A percentile compares a stretch with the other conserved stretches of the same genome.
Conservation (phyloP, 306 rosid species). For the Cicer pinnatifidum region DNA sequence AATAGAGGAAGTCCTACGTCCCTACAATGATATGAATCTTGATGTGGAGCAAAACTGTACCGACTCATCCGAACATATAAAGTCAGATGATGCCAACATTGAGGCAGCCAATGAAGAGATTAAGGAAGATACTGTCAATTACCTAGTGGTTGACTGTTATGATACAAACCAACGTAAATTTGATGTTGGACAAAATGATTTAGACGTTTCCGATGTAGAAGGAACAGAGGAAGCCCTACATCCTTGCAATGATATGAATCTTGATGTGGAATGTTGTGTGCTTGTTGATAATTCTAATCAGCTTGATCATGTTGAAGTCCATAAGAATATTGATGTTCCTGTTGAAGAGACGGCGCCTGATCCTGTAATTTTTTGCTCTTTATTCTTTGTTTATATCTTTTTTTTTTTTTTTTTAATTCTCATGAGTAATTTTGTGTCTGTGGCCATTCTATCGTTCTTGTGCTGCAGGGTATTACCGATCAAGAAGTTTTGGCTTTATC, state of each 20-base stretch:
- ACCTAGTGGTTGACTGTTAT: conserved; percentile 37
- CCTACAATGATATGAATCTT: conserved; percentile 22
- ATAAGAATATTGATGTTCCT: conserved; percentile 30
- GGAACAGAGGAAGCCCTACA: conserved; percentile 42
- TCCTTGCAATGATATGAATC: conserved; percentile 35
- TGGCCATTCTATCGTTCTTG: conserved; percentile 22
- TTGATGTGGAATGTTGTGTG: conserved; percentile 37
- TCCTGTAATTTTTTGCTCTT: conserved; percentile 46
- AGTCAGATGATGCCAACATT: conserved; percentile 29
- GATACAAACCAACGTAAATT: conserved; percentile 37
- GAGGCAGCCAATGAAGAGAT: conserved; percentile 45
- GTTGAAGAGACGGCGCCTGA: conserved; percentile 44
- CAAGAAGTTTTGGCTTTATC: conserved; percentile 50
- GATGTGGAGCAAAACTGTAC: conserved; percentile 24
- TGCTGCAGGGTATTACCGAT: conserved; percentile 53
- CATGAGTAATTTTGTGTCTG: conserved; percentile 29
- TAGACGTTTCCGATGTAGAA: conserved; percentile 45
- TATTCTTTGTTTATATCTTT: conserved; percentile 25
- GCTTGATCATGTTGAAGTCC: conserved; percentile 48
- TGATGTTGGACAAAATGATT: conserved; percentile 45
- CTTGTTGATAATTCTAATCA: conserved; percentile 41
- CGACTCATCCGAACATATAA: conserved; percentile 14
- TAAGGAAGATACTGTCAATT: conserved; percentile 33
- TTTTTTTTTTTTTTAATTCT: neutral
- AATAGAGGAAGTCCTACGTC: conserved; percentile 41